These are phyloP conservation scores for Boletus reticuloceps DNA, from an alignment of 768 basidiomycete species.

Conservation along the genomic window DNA sequence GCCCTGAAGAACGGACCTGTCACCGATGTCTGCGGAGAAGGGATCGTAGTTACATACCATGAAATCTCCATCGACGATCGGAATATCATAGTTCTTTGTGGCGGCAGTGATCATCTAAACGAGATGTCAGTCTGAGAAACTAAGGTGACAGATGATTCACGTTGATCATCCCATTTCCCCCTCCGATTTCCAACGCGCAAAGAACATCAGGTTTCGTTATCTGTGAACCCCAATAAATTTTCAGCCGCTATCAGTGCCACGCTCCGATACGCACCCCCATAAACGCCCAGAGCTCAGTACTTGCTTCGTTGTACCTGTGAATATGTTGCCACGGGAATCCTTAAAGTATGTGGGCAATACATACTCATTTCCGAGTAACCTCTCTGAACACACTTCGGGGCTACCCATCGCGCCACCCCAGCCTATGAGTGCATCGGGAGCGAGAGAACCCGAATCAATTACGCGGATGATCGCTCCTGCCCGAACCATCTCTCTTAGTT, in stretches of 20 bases:
- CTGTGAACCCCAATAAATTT: constrained; percentile 12
- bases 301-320: constrained; percentile 34
- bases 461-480: constrained; percentile 46
- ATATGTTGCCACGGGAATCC: not conserved
- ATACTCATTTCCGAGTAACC: constrained; percentile 37
- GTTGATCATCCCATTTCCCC: constrained; percentile 44
- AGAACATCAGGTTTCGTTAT: constrained; percentile 36
- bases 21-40: not conserved
- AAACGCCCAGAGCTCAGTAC: constrained; percentile 27
- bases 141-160: constrained; percentile 19
- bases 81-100: constrained; percentile 36
- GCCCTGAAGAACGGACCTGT: constrained; percentile 26
- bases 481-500: constrained; percentile 50
- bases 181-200: constrained; percentile 40
- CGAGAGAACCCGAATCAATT: constrained; percentile 42
- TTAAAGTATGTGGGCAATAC: not conserved
- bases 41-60: constrained; percentile 30
- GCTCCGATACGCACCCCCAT: constrained; percentile 20
- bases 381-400: constrained; percentile 38
- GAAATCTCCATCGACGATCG: constrained; percentile 44
- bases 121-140: constrained; percentile 10
- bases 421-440: constrained; percentile 40
- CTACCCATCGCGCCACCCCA: constrained; percentile 45
- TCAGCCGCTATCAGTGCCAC: not conserved
- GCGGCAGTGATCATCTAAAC: constrained; percentile 36